Evolutionary conservation across 2,329 filamentous ascomycete species (phyloP).

Genomic region (Orbilia quercus): DNA sequence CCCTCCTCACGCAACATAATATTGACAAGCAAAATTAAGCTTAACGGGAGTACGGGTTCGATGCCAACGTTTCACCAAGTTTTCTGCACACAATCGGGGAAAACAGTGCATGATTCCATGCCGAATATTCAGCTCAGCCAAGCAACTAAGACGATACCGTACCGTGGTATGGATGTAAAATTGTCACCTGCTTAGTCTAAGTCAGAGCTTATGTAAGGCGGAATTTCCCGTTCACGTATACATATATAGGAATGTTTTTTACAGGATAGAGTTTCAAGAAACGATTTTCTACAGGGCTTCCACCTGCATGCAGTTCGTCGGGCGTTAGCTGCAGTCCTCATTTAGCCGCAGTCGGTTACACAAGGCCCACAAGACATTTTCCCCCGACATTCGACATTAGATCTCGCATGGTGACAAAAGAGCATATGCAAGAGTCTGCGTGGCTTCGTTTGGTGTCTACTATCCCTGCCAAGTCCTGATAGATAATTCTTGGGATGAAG

Average conservation of each 20-base stretch:
- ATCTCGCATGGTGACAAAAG: conserved; percentile 11
- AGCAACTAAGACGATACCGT: too few species aligned
- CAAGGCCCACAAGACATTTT: conserved; percentile 17
- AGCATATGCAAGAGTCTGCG: not conserved
- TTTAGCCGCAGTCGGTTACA: conserved; percentile 48
- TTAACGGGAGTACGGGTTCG: too few species aligned
- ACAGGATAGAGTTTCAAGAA: conserved; percentile 22
- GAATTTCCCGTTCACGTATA: too few species aligned
- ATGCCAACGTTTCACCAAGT: too few species aligned
- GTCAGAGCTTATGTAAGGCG: too few species aligned
- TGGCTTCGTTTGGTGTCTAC: not conserved
- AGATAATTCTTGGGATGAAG: not conserved
- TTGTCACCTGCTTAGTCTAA: too few species aligned
- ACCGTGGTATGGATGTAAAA: too few species aligned
- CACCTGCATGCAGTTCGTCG: not conserved
- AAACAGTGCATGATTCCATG: too few species aligned
- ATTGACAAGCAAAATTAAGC: too few species aligned
- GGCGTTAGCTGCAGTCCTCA: conserved; percentile 1
- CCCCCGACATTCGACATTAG: not conserved
- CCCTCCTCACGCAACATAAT: too few species aligned
- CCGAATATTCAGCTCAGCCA: too few species aligned
- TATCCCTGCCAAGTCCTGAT: not conserved
- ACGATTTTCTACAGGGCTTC: not conserved
- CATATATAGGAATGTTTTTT: not conserved
- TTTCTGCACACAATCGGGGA: too few species aligned